Evolutionary conservation across 345 rosid species (phyloP), one percentile per base, ranked within the genome.

Genomic region (Lepidium aucheri): DNA sequence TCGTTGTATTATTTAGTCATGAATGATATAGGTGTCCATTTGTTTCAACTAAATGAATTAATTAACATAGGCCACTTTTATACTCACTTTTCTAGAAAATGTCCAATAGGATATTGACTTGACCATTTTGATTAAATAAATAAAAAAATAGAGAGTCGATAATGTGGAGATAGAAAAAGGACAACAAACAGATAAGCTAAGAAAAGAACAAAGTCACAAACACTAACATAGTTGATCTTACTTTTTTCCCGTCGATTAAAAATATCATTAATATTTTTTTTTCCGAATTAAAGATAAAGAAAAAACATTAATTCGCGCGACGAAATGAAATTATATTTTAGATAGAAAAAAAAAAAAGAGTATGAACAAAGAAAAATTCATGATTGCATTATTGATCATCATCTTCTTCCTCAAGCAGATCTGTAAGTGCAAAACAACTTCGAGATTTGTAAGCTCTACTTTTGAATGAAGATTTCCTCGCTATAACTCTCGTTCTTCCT

Each of bases 351-450:
- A 51, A 32, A 6, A 38, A 39, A 53, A 30, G 13, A 30, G 13
- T 73, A 73, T 73, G 63, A 67, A 73, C 77, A 73, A 60, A 67
- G 36, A 44, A 51, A 67, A 67, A 53, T 38, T 28, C 44, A 53
- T 30, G 34, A 53, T 50, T 22, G 71, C 55, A 73, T 66, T 44
- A 73, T 60, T 60, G 63, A 51, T 60, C 67, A 42, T 72, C 67
- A 45, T 78, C 74, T 64, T 82, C 79, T 46, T 83, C 85, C 28
- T 78, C 80, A 77, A 81, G 83, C 32, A 68, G 78, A 88, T 88
- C 93, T 74, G 93, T 34, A 9, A 86, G 89, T 3, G 85, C 78
- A 64, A 86, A 90, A 71, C 89, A 87, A 66, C 91, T 85, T 16
- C 73, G 67, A 60, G 87, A 84, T 55, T 80, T 83, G 54, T 64